These are phyloP conservation scores for Hypocrella siamensis DNA, from an alignment of 2,329 filamentous ascomycete species.

Conservation along the genomic window DNA sequence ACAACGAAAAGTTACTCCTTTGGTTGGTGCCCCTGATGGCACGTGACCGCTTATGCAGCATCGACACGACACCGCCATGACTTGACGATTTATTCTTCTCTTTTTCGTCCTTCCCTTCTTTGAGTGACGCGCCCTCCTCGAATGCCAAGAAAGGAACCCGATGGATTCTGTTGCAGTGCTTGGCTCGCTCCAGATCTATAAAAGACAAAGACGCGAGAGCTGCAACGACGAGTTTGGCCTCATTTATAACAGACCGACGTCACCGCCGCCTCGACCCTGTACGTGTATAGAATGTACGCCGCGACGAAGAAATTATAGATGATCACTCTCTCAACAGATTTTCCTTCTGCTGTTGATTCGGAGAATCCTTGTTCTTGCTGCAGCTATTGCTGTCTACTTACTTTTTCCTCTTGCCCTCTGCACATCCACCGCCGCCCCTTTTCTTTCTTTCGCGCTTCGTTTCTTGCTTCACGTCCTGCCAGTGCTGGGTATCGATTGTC, in stretches of 20 bases:
- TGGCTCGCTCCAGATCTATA: too few relatives aligned
- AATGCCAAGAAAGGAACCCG: too few relatives aligned
- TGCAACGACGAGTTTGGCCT: background rate
- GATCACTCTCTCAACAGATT: background rate
- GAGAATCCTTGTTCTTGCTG: background rate
- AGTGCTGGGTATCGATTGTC: too few relatives aligned
- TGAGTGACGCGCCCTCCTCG: too few relatives aligned
- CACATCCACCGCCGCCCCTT: too few relatives aligned
- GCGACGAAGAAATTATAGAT: background rate
- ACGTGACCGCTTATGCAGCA: constrained; percentile 14
- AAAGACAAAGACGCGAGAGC: background rate
- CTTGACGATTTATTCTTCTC: constrained; percentile 23
- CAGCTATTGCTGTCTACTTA: background rate
- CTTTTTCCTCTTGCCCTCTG: background rate
- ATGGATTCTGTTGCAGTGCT: too few relatives aligned
- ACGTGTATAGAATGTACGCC: background rate
- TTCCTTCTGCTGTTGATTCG: background rate
- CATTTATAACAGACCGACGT: background rate
- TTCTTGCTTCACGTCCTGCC: too few relatives aligned
- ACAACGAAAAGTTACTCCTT: constrained; percentile 6
- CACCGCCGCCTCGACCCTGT: background rate
- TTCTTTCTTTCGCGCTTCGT: too few relatives aligned
- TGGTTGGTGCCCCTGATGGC: constrained; percentile 9
- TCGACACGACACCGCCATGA: constrained; percentile 22
- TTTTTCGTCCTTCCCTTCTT: too few relatives aligned